These are phyloP conservation scores for Didymella exigua DNA, from an alignment of 2,329 filamentous ascomycete species.

Conservation along the genomic window DNA sequence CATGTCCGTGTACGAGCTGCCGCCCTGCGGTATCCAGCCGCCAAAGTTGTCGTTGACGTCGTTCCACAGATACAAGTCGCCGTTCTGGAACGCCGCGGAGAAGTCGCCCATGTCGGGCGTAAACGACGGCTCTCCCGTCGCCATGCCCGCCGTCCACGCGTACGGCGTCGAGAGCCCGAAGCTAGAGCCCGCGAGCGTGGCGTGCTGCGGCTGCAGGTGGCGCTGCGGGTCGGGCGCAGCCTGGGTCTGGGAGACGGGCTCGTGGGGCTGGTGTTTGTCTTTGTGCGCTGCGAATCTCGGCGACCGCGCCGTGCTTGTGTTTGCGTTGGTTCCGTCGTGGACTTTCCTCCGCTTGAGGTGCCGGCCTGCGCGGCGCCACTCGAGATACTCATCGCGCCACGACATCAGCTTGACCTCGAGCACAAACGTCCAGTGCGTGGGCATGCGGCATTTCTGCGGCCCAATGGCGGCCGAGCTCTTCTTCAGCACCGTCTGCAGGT, in stretches of 20 bases:
- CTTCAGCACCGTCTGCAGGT: conserved; percentile 33
- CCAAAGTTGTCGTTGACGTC: conserved; percentile 42
- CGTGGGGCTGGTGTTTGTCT: background rate
- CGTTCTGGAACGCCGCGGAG: conserved; percentile 42
- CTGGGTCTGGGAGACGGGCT: background rate
- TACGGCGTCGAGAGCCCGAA: conserved; percentile 23
- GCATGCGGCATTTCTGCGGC: conserved; percentile 39
- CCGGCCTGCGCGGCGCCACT: conserved; percentile 35
- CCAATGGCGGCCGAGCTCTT: conserved; percentile 36
- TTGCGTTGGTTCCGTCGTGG: background rate
- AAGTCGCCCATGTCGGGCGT: conserved; percentile 42
- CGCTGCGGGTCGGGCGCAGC: background rate
- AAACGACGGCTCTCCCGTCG: conserved; percentile 22
- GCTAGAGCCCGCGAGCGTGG: background rate
- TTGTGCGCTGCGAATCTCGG: background rate
- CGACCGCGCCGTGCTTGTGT: background rate
- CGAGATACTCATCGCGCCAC: conserved; percentile 41
- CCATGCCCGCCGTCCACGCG: conserved; percentile 1
- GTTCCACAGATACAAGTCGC: conserved; percentile 47
- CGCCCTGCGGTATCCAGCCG: conserved; percentile 38
- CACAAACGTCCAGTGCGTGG: conserved; percentile 41
- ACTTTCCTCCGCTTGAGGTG: conserved; percentile 29
- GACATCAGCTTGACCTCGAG: conserved; percentile 38
- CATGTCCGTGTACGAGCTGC: conserved; percentile 31
- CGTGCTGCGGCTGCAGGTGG: background rate